These are phyloP conservation scores for Adiantum capillusveneris DNA, from an alignment of 75 land plant genomes.

Conservation along the genomic window DNA sequence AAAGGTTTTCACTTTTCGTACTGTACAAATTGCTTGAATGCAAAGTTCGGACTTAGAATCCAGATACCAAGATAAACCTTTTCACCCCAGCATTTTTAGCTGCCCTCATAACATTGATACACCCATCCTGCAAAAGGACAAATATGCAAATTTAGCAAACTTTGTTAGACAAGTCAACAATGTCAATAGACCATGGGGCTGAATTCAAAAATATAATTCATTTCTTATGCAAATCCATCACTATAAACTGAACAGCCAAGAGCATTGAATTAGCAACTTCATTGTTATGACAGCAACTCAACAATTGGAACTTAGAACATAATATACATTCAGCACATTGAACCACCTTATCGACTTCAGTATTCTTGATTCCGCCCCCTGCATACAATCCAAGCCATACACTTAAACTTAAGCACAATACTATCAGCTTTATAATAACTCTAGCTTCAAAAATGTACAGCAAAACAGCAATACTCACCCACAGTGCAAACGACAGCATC, in stretches of 20 bases:
- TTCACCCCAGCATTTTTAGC: slow-evolving; percentile 39
- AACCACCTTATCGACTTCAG: slow-evolving; percentile 37
- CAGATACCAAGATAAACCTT: slow-evolving; percentile 42
- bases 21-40: background rate
- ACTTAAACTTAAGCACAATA: no score
- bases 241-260: no score
- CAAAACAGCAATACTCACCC: slow-evolving; percentile 21
- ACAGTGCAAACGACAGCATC: slow-evolving; percentile 53
- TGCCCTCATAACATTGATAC: slow-evolving; percentile 46
- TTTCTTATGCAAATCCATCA: no score
- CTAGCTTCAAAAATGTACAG: slow-evolving; percentile 3
- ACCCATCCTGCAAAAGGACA: slow-evolving; percentile 36
- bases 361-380: slow-evolving; percentile 41
- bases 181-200: no score
- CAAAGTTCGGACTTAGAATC: background rate
- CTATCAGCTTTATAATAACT: background rate
- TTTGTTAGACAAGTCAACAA: no score
- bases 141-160: no score
- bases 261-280: no score
- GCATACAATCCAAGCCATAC: background rate
- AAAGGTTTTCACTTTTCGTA: no score
- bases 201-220: no score
- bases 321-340: background rate
- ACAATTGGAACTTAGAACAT: background rate
- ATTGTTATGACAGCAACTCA: no score